These are phyloP conservation scores for Podila clonocystis DNA, from an alignment of 192 early-diverging fungal genomes.

Conservation along the genomic window DNA sequence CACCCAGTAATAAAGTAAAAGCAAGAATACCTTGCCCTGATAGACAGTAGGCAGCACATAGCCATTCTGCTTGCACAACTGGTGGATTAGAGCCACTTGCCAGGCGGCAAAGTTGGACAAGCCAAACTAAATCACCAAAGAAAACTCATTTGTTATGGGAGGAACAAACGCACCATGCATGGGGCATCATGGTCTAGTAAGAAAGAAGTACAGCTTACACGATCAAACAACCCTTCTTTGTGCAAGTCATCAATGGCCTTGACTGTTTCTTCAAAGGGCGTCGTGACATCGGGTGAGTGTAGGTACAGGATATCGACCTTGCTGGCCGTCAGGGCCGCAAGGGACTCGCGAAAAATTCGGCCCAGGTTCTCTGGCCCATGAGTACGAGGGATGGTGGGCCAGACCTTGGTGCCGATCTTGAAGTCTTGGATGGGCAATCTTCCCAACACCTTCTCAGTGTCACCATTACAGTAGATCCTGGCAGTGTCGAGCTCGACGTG, in stretches of 20 bases:
- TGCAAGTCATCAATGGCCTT: constrained; percentile 69
- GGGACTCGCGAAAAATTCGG: constrained; percentile 36
- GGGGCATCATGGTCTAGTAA: background rate
- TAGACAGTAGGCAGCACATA: constrained; percentile 55
- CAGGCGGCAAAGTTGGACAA: constrained; percentile 52
- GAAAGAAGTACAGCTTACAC: constrained; percentile 27
- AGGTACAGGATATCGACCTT: constrained; percentile 74
- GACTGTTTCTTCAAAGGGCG: constrained; percentile 64
- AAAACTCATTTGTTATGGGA: background rate
- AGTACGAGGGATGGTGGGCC: constrained; percentile 51
- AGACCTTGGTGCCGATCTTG: constrained; percentile 67
- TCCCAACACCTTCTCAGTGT: constrained; percentile 40
- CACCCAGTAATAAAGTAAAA: background rate
- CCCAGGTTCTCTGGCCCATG: constrained; percentile 55
- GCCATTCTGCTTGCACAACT: constrained; percentile 53
- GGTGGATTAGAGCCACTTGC: constrained; percentile 49
- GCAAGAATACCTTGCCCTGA: constrained; percentile 50
- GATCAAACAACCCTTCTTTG: constrained; percentile 60
- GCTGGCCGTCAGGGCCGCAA: constrained; percentile 57
- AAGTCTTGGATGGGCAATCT: constrained; percentile 35
- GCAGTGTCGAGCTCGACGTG: constrained; percentile 53
- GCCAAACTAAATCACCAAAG: constrained; percentile 38
- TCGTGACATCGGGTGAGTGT: constrained; percentile 67
- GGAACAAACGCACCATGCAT: background rate
- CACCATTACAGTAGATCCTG: constrained; percentile 59